Percentiles rank a stretch among this genome's conserved stretches.
Evolutionary conservation across 169 alveolate genomes (phyloP).

Genomic region (Prorocentrum cordatum): DNA sequence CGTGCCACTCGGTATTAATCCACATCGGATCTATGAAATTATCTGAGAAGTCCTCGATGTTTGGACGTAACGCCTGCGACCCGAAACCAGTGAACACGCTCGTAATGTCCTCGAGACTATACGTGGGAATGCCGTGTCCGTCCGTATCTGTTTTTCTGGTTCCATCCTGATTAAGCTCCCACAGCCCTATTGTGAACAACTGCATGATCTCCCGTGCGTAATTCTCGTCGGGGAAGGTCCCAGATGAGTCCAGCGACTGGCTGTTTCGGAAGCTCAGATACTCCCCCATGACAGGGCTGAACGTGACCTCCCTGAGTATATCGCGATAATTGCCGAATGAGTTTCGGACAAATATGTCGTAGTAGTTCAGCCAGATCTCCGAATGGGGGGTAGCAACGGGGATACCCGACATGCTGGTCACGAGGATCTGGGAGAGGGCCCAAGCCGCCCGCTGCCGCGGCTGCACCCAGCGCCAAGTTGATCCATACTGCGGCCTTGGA

Average conservation of each 20-base stretch:
- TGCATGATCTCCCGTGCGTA: slow-evolving; percentile 66
- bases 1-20: slow-evolving; percentile 26
- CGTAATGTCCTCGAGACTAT: no score
- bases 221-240: slow-evolving; percentile 34
- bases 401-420: no score
- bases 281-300: slow-evolving; percentile 23
- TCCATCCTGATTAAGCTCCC: slow-evolving; percentile 50
- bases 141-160: neutral
- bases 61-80: no score
- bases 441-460: slow-evolving; percentile 60
- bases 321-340: slow-evolving; percentile 45
- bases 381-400: no score
- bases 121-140: slow-evolving; percentile 18
- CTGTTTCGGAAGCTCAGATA: neutral
- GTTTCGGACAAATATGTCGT: slow-evolving; percentile 51
- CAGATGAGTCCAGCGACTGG: slow-evolving; percentile 10
- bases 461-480: slow-evolving; percentile 26
- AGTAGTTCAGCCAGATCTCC: neutral
- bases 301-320: slow-evolving; percentile 26
- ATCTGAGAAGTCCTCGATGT: no score
- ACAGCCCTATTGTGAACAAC: slow-evolving; percentile 34
- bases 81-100: no score
- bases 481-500: slow-evolving; percentile 57
- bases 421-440: slow-evolving; percentile 60
- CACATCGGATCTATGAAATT: slow-evolving; percentile 59